Evolutionary conservation across 768 basidiomycete species (phyloP).

Genomic region (Pholiota microspora): DNA sequence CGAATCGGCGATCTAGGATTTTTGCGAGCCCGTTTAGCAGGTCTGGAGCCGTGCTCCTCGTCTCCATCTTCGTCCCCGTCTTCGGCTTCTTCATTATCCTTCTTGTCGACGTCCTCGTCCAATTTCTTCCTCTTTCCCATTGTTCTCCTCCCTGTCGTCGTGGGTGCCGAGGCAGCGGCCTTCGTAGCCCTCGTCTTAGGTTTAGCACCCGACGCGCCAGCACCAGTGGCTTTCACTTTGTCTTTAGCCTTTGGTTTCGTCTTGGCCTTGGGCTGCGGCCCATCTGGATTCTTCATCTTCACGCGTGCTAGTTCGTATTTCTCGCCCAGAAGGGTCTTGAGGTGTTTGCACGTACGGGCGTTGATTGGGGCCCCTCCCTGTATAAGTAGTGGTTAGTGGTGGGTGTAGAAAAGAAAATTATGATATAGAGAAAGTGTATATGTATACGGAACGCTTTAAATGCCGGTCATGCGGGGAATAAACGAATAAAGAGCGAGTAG

Average conservation of each 20-base stretch:
- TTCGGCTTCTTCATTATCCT: too few species aligned
- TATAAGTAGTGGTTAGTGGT: not conserved
- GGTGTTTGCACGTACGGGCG: slow-evolving; percentile 49
- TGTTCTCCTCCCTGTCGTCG: too few species aligned
- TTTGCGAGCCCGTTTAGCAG: slow-evolving; percentile 17
- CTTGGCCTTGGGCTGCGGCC: slow-evolving; percentile 22
- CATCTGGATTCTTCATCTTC: slow-evolving; percentile 39
- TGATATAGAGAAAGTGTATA: too few species aligned
- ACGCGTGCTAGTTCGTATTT: slow-evolving; percentile 46
- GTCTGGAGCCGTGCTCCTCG: slow-evolving; percentile 26
- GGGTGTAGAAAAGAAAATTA: too few species aligned
- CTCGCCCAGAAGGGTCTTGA: slow-evolving; percentile 42
- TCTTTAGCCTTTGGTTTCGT: slow-evolving; percentile 9
- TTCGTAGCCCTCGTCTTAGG: slow-evolving; percentile 13
- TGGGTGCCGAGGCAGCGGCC: too few species aligned
- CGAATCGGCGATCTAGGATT: too few species aligned
- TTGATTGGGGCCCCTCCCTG: slow-evolving; percentile 38
- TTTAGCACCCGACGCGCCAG: too few species aligned
- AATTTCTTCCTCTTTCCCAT: slow-evolving; percentile 21
- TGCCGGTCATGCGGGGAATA: too few species aligned
- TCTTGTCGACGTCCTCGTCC: slow-evolving; percentile 25
- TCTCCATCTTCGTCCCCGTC: slow-evolving; percentile 32
- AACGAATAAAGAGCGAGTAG: too few species aligned
- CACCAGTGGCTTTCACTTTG: slow-evolving; percentile 17
- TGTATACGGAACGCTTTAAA: too few species aligned